Evolutionary conservation across 23 red algal species (phyloP).

Genomic region (Agarophyton chilense): DNA sequence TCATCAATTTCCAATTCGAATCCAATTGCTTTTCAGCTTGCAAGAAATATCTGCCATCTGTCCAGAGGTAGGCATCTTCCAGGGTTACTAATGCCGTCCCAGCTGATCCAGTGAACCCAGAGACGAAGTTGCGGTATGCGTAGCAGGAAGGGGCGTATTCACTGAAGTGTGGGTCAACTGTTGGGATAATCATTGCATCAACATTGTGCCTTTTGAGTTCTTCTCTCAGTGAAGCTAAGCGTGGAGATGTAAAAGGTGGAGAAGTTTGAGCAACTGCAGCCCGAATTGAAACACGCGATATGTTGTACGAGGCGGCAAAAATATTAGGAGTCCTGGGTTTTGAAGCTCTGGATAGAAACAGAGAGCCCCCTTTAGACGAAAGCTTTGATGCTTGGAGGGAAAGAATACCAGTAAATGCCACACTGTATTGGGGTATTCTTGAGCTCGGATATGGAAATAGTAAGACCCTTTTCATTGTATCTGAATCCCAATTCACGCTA

Average conservation of each 20-base stretch:
- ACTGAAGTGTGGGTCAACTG: constrained; percentile 80
- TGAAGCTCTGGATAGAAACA: not conserved
- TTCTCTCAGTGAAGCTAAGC: constrained; percentile 59
- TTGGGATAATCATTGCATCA: constrained; percentile 85
- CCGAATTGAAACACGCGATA: not conserved
- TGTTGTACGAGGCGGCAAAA: too few species aligned
- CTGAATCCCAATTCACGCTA: too few species aligned
- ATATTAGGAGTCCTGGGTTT: not conserved
- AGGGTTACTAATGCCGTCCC: constrained; percentile 86
- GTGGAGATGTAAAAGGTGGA: not conserved
- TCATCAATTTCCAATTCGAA: constrained; percentile 86
- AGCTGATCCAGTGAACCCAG: constrained; percentile 89
- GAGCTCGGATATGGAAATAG: not conserved
- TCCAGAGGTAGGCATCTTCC: constrained; percentile 87
- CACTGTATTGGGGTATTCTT: not conserved
- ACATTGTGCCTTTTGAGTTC: constrained; percentile 42
- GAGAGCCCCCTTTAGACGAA: not conserved
- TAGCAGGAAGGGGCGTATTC: constrained; percentile 82
- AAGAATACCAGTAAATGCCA: not conserved
- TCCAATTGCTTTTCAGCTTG: constrained; percentile 84
- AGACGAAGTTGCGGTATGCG: constrained; percentile 78
- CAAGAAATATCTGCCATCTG: constrained; percentile 96
- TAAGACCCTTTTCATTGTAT: too few species aligned
- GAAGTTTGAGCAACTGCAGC: not conserved
- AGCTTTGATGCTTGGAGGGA: not conserved